Conservation (phyloP, 2,329 filamentous ascomycete species). For the Didymella keratinophila region DNA sequence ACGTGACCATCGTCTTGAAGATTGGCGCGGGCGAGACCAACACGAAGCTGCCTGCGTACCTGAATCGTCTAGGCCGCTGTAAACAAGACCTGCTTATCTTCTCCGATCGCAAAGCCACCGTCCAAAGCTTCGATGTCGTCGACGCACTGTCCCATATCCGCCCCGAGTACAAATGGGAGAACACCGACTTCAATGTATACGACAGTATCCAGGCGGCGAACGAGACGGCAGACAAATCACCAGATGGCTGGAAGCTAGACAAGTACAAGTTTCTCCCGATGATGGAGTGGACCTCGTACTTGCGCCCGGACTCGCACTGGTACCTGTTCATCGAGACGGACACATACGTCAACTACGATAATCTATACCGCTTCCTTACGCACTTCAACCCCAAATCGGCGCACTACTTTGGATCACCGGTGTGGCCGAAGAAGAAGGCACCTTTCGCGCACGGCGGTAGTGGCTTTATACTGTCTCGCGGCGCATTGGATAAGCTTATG, state of each 20-base stretch:
- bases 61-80: constrained; percentile 63
- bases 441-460: constrained; percentile 55
- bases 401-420: constrained; percentile 53
- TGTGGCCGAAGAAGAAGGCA: constrained; percentile 45
- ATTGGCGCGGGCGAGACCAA: constrained; percentile 65
- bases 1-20: constrained; percentile 64
- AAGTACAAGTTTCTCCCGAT: constrained; percentile 68
- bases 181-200: constrained; percentile 63
- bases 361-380: constrained; percentile 51
- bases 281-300: constrained; percentile 58
- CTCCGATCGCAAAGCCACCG: constrained; percentile 65
- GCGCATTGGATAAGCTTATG: constrained; percentile 57
- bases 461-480: constrained; percentile 55
- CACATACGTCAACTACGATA: constrained; percentile 51
- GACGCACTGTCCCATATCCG: constrained; percentile 56
- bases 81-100: constrained; percentile 64
- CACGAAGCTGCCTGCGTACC: constrained; percentile 64
- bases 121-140: constrained; percentile 59
- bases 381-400: constrained; percentile 47
- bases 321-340: constrained; percentile 51
- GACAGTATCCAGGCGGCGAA: constrained; percentile 53
- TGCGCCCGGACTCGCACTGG: constrained; percentile 45
- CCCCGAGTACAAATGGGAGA: constrained; percentile 50
- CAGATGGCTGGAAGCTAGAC: constrained; percentile 62
- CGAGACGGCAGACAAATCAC: constrained; percentile 54